These are phyloP conservation scores for Ogataea parapolymorpha DNA, from an alignment of 805 yeast genomes.

Conservation along the genomic window DNA sequence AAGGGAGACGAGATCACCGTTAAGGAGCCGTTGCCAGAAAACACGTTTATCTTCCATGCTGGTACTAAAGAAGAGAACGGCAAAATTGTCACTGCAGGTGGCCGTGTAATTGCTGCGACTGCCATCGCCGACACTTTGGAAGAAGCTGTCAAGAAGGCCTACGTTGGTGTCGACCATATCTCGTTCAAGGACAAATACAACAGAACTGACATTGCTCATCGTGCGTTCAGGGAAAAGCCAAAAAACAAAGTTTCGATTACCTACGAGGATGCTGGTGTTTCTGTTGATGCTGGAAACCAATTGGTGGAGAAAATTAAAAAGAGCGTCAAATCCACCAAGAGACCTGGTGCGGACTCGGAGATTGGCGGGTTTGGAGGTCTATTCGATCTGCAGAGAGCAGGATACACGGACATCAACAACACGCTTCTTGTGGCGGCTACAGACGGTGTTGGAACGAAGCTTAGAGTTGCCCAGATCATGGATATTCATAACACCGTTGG, in stretches of 20 bases:
- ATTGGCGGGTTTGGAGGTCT: slow-evolving; percentile 99
- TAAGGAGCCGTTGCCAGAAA: slow-evolving; percentile 41
- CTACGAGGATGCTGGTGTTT: slow-evolving; percentile 94
- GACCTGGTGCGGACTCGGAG: slow-evolving; percentile 96
- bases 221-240: slow-evolving; percentile 69
- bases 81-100: slow-evolving; percentile 81
- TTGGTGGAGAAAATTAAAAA: slow-evolving; percentile 88
- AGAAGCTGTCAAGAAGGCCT: slow-evolving; percentile 83
- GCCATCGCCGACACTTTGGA: slow-evolving; percentile 74
- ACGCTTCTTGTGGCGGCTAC: slow-evolving; percentile 95
- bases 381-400: slow-evolving; percentile 86
- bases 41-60: slow-evolving; percentile 88
- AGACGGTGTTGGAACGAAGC: slow-evolving; percentile 98
- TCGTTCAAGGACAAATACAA: slow-evolving; percentile 71
- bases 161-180: slow-evolving; percentile 76
- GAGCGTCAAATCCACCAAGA: slow-evolving; percentile 85
- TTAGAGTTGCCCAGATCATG: slow-evolving; percentile 88
- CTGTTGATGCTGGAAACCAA: slow-evolving; percentile 91
- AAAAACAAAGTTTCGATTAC: slow-evolving; percentile 52
- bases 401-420: slow-evolving; percentile 68
- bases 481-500: slow-evolving; percentile 96
- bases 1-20: slow-evolving; percentile 85
- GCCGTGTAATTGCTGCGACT: slow-evolving; percentile 94
- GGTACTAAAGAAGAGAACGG: slow-evolving; percentile 72
- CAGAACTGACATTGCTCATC: slow-evolving; percentile 93